phyloP scores from a whole-genome alignment of 116 monocot genomes.

The Trichopus zeylanicus region DNA sequence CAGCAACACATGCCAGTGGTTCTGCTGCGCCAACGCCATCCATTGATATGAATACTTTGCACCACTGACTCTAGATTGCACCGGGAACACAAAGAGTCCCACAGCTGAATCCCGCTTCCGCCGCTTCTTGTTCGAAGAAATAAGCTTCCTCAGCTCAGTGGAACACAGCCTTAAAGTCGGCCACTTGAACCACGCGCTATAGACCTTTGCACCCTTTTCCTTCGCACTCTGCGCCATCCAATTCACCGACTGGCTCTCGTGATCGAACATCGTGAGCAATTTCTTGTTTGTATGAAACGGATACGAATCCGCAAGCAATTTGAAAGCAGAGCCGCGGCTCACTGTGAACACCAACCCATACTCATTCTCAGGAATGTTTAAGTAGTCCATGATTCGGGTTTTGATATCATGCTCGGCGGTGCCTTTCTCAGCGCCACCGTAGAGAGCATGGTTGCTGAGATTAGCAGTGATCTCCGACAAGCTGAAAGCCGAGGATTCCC shows the following conservation, averaged over 20 bases:
- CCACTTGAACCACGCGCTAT: constrained; percentile 79
- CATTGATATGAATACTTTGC: constrained; percentile 96
- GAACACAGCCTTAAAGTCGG: constrained; percentile 73
- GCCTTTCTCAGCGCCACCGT: constrained; percentile 76
- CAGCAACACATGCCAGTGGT: constrained; percentile 94
- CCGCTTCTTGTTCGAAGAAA: constrained; percentile 56
- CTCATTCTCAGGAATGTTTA: constrained; percentile 85
- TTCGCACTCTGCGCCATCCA: constrained; percentile 82
- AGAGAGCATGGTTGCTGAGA: constrained; percentile 78
- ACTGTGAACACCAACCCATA: constrained; percentile 87
- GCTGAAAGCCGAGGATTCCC: constrained; percentile 62
- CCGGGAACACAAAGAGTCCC: constrained; percentile 90
- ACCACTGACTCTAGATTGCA: constrained; percentile 89
- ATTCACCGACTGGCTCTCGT: constrained; percentile 90
- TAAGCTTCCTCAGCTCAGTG: constrained; percentile 73
- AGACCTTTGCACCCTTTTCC: constrained; percentile 73
- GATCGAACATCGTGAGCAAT: constrained; percentile 95
- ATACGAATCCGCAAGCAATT: constrained; percentile 79
- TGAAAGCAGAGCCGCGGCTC: constrained; percentile 79
- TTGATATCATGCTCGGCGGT: constrained; percentile 85
- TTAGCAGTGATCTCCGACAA: constrained; percentile 86
- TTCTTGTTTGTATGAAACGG: constrained; percentile 91
- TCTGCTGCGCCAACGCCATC: constrained; percentile 98
- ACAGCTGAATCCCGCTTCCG: constrained; percentile 68
- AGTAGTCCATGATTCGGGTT: constrained; percentile 79